Percentiles rank a stretch among this genome's conserved stretches.
Conservation (phyloP, 1,139 yeast species). For the Protomyces gravidus region DNA sequence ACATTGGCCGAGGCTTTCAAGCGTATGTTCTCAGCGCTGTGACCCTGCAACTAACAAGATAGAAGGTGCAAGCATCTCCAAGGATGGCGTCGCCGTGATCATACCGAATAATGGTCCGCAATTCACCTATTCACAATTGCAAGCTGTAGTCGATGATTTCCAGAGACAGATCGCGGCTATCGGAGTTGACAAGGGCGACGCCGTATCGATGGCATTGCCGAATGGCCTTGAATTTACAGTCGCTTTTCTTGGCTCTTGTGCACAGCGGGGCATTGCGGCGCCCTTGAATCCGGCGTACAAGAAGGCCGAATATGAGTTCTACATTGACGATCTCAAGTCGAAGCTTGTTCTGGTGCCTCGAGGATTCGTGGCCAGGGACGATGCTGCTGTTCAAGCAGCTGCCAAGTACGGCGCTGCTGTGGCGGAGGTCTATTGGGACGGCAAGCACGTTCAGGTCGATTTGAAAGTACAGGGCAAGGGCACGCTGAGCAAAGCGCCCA, state of each 20-base stretch:
- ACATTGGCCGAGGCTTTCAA: constrained; percentile 16
- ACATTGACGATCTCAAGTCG: constrained; percentile 56
- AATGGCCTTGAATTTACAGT: constrained; percentile 56
- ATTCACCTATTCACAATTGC: constrained; percentile 23
- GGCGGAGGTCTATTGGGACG: constrained; percentile 51
- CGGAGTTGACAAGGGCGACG: constrained; percentile 25
- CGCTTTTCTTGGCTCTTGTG: constrained; percentile 53
- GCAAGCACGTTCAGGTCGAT: constrained; percentile 44
- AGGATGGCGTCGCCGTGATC: constrained; percentile 13
- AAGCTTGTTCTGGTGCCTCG: constrained; percentile 54
- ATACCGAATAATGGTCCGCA: constrained; percentile 22
- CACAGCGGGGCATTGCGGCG: constrained; percentile 56
- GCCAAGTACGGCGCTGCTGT: constrained; percentile 47
- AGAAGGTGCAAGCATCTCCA: constrained; percentile 13
- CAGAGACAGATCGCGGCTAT: constrained; percentile 23
- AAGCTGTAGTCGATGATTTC: constrained; percentile 22
- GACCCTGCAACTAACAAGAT: not conserved
- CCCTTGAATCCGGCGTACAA: constrained; percentile 62
- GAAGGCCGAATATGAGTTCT: constrained; percentile 57
- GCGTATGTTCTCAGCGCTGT: not conserved
- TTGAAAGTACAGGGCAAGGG: constrained; percentile 41
- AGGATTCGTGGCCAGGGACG: constrained; percentile 40
- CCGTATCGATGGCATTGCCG: constrained; percentile 58
- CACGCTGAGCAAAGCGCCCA: constrained; percentile 42
- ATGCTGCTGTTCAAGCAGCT: constrained; percentile 52